Conservation (phyloP, 306 rosid genomes). For the Quillaja saponaria region DNA sequence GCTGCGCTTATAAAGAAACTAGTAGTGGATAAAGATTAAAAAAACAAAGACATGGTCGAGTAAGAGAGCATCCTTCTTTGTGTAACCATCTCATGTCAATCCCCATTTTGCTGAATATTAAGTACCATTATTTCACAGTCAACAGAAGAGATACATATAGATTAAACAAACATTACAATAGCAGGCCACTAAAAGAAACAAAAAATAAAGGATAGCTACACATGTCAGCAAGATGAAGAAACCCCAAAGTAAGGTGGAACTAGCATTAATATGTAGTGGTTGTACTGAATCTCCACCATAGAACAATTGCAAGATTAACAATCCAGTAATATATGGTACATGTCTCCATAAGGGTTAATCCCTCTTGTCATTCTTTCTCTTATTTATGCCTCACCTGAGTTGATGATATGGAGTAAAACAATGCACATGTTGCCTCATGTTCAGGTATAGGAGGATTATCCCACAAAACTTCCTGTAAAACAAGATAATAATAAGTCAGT, state of each 20-base stretch:
- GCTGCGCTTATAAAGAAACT: constrained; percentile 14
- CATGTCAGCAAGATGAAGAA: constrained; percentile 22
- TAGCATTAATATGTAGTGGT: constrained; percentile 28
- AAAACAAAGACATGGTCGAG: constrained; percentile 23
- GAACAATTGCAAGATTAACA: constrained; percentile 11
- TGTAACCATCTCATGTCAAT: too few species aligned
- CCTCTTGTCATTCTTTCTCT: constrained; percentile 6
- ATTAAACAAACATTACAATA: constrained; percentile 25
- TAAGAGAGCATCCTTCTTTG: too few species aligned
- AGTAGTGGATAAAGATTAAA: neutral
- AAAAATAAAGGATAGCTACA: constrained; percentile 20
- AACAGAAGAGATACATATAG: too few species aligned
- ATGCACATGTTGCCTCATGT: constrained; percentile 81
- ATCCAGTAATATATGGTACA: too few species aligned
- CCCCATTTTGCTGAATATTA: too few species aligned
- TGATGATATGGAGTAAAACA: constrained; percentile 94
- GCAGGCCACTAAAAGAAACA: constrained; percentile 1
- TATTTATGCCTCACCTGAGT: constrained; percentile 66
- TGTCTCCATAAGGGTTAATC: too few species aligned
- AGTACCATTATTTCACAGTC: too few species aligned
- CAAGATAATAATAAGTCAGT: constrained; percentile 12
- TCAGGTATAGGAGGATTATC: constrained; percentile 87
- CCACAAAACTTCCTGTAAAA: constrained; percentile 85
- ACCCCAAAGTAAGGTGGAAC: constrained; percentile 19
- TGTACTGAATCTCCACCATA: constrained; percentile 15